Conservation (phyloP, 2,329 filamentous ascomycete genomes). For the Pestalotiopsis fici region DNA sequence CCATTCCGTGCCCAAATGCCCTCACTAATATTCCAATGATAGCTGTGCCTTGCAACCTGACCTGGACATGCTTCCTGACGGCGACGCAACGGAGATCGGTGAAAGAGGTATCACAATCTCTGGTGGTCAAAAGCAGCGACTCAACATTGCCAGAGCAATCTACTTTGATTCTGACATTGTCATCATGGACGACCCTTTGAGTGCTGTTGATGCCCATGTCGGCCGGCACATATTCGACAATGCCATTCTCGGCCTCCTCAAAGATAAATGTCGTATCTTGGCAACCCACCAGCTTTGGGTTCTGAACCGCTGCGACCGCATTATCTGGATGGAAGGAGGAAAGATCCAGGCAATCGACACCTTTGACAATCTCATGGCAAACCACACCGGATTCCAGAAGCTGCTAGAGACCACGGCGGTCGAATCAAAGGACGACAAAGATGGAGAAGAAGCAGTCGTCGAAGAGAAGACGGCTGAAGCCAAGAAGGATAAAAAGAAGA, state of each 20-base stretch:
- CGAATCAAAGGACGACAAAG: constrained; percentile 62
- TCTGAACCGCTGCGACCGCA: constrained; percentile 84
- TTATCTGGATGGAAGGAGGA: constrained; percentile 91
- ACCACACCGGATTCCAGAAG: constrained; percentile 75
- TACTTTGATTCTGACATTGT: constrained; percentile 70
- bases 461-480: constrained; percentile 46
- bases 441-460: constrained; percentile 48
- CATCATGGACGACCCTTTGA: constrained; percentile 70
- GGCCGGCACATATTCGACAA: constrained; percentile 85
- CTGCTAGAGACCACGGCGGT: constrained; percentile 85
- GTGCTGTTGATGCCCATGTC: constrained; percentile 70
- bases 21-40: constrained; percentile 12
- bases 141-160: constrained; percentile 87
- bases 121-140: constrained; percentile 90
- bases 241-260: constrained; percentile 85
- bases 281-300: constrained; percentile 97
- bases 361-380: constrained; percentile 81
- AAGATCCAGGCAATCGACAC: constrained; percentile 84
- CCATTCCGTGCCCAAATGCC: not conserved
- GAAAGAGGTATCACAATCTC: constrained; percentile 95
- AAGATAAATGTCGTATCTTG: constrained; percentile 85
- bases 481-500: constrained; percentile 49
- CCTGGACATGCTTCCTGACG: constrained; percentile 88
- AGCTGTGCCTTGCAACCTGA: constrained; percentile 82
- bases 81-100: constrained; percentile 89